phyloP scores from a whole-genome alignment of 768 basidiomycete species.

The Boletus barrowsii region DNA sequence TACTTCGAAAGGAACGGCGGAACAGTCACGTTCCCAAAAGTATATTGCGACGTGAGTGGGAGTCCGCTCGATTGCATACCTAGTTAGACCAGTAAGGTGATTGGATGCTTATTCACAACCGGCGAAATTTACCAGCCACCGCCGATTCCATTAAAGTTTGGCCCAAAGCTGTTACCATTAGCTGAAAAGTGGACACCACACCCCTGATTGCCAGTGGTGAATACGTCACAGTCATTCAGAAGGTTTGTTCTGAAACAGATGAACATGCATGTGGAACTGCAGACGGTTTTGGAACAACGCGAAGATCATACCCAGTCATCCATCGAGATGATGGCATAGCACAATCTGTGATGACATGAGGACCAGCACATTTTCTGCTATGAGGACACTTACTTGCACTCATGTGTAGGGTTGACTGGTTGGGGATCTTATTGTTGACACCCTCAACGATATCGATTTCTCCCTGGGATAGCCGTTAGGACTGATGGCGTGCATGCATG shows the following conservation, averaged over 20 bases:
- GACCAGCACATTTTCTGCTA: too few relatives aligned
- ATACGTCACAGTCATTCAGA: constrained; percentile 25
- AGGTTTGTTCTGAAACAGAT: constrained; percentile 10
- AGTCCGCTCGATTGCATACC: constrained; percentile 37
- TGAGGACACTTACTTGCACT: constrained; percentile 13
- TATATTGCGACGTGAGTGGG: constrained; percentile 33
- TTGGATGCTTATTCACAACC: background rate
- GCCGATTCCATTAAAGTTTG: constrained; percentile 34
- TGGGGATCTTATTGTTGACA: constrained; percentile 28
- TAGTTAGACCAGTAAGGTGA: background rate
- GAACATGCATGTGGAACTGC: background rate
- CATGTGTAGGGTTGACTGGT: constrained; percentile 32
- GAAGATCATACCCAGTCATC: constrained; percentile 32
- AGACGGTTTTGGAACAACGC: background rate
- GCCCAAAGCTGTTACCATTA: constrained; percentile 33
- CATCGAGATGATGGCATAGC: constrained; percentile 25
- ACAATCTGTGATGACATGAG: constrained; percentile 23
- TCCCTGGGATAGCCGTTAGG: constrained; percentile 12
- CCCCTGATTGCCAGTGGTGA: constrained; percentile 25
- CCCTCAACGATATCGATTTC: constrained; percentile 35
- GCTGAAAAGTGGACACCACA: constrained; percentile 28
- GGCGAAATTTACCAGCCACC: constrained; percentile 33
- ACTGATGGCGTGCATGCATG: background rate
- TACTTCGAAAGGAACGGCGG: constrained; percentile 36
- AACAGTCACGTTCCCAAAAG: constrained; percentile 40